Evolutionary conservation across 306 rosid species (phyloP).

Genomic region (Trifolium fragiferum): DNA sequence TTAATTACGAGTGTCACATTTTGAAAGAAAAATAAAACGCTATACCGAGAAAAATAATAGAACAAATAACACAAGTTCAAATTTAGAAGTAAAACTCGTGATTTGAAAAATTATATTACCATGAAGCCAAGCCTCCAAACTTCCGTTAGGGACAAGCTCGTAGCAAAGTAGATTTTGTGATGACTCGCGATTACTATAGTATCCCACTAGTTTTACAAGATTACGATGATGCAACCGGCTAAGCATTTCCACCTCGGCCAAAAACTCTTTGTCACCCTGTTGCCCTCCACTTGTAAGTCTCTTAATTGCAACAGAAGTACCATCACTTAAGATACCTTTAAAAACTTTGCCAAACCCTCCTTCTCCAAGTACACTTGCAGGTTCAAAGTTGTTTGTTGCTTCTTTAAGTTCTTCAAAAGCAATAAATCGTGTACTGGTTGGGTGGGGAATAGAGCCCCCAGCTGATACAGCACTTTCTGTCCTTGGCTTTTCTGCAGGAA

Average conservation of each 20-base stretch:
- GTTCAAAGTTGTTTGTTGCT: constrained; percentile 95
- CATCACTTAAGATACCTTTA: constrained; percentile 90
- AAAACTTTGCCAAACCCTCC: constrained; percentile 95
- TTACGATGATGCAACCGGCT: constrained; percentile 98
- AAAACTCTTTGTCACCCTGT: constrained; percentile 93
- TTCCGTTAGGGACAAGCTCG: constrained; percentile 97
- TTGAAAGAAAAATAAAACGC: neutral
- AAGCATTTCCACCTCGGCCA: constrained; percentile 99
- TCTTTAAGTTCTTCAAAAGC: constrained; percentile 94
- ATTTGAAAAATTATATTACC: constrained; percentile 62
- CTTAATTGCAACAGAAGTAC: constrained; percentile 97
- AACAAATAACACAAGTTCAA: constrained; percentile 30
- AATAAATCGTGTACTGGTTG: constrained; percentile 89
- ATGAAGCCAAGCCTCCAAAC: constrained; percentile 99
- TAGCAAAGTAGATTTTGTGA: constrained; percentile 96
- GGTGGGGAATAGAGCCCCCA: constrained; percentile 84
- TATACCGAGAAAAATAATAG: constrained; percentile 15
- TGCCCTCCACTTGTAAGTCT: constrained; percentile 94
- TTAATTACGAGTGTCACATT: constrained; percentile 17
- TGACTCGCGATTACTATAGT: constrained; percentile 80
- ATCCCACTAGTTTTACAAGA: constrained; percentile 95
- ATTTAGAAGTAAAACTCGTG: constrained; percentile 1
- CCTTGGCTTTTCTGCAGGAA: constrained; percentile 70
- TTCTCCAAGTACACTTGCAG: constrained; percentile 87
- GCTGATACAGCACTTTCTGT: constrained; percentile 53